Percentiles rank a stretch among this genome's conserved stretches.
phyloP scores from a whole-genome alignment of 1,284 basidiomycete genomes.

The Tausonia pullulans region DNA sequence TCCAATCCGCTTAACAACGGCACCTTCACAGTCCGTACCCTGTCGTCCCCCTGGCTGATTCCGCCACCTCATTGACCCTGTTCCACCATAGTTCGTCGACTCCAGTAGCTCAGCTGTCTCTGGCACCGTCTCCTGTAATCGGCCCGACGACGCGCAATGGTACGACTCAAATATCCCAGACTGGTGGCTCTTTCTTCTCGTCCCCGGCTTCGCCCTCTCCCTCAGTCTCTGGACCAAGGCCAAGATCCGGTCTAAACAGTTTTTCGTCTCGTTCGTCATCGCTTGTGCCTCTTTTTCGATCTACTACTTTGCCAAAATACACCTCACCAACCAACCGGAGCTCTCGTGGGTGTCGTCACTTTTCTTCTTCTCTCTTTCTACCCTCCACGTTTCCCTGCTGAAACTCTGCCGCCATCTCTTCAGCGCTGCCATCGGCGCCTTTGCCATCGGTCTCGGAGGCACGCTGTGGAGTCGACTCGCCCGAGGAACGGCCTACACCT shows the following conservation, averaged over 20 bases:
- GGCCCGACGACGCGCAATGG: neutral
- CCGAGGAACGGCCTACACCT: conserved; percentile 15
- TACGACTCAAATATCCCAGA: neutral
- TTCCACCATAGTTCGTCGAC: neutral
- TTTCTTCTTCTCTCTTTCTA: neutral
- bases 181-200: conserved; percentile 12
- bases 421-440: conserved; percentile 6
- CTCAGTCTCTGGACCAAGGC: conserved; percentile 15
- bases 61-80: too few species aligned
- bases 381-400: too few species aligned
- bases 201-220: conserved; percentile 7
- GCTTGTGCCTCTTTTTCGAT: conserved; percentile 2
- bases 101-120: neutral
- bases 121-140: conserved; percentile 1
- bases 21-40: conserved; percentile 2
- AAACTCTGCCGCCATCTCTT: too few species aligned
- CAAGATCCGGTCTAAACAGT: conserved; percentile 3
- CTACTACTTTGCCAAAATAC: conserved; percentile 11
- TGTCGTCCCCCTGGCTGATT: too few species aligned
- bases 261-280: conserved; percentile 4
- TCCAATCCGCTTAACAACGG: conserved; percentile 8
- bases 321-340: neutral
- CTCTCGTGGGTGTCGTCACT: neutral
- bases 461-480: conserved; percentile 12
- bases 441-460: conserved; percentile 7